These are phyloP conservation scores for Nitzschia inconspicua DNA, from an alignment of 108 stramenopile species.

Conservation along the genomic window DNA sequence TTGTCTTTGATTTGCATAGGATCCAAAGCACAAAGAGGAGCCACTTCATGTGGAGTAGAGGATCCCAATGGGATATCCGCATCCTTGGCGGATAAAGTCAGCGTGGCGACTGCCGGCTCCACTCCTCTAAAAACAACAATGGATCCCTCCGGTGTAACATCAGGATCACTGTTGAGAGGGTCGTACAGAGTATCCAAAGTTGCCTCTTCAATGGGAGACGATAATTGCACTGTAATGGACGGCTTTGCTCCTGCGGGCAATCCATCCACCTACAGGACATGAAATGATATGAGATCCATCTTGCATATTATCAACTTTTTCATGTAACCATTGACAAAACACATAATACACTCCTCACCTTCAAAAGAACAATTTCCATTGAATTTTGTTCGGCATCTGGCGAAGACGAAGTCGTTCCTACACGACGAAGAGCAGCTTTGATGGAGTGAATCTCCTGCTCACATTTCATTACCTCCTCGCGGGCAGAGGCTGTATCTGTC, in stretches of 20 bases:
- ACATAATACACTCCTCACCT: slow-evolving; percentile 22
- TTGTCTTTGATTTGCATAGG: slow-evolving; percentile 28
- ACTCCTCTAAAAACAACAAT: slow-evolving; percentile 49
- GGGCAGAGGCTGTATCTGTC: slow-evolving; percentile 27
- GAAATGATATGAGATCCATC: background rate
- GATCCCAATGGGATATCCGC: slow-evolving; percentile 49
- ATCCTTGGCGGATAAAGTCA: slow-evolving; percentile 54
- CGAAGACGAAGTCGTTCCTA: slow-evolving; percentile 22
- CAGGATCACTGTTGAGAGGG: slow-evolving; percentile 33
- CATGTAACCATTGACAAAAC: background rate
- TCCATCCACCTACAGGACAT: slow-evolving; percentile 38
- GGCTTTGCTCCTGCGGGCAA: slow-evolving; percentile 45
- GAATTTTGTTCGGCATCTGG: slow-evolving; percentile 39
- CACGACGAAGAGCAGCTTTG: slow-evolving; percentile 44
- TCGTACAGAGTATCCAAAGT: slow-evolving; percentile 45
- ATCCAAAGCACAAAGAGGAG: slow-evolving; percentile 42
- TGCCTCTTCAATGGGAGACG: slow-evolving; percentile 71
- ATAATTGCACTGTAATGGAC: slow-evolving; percentile 56
- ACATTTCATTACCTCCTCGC: slow-evolving; percentile 58
- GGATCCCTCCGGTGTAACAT: slow-evolving; percentile 15
- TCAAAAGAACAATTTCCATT: slow-evolving; percentile 43
- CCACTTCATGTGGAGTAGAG: slow-evolving; percentile 56
- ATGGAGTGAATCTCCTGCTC: slow-evolving; percentile 77
- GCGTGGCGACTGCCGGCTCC: slow-evolving; percentile 59
- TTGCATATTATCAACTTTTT: background rate